Evolutionary conservation across 1,284 basidiomycete genomes (phyloP), one percentile per base, ranked within the genome.

Genomic region (Microbotryomycetes sp.): DNA sequence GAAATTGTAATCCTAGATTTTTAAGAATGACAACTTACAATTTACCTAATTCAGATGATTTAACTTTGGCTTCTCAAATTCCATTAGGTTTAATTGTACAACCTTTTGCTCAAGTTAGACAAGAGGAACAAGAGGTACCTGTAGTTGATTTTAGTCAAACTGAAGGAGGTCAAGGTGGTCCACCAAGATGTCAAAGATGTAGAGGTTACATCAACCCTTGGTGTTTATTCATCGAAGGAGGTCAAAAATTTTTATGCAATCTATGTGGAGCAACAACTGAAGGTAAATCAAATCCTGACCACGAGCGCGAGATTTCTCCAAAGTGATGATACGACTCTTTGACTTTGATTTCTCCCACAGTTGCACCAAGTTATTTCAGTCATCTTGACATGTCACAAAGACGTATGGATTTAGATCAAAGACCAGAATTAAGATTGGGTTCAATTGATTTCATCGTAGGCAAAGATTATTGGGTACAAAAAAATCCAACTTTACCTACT

Each of bases 121-220:
- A 76, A 42, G 73, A 70, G 28, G 92, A 96, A 75, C 87, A 89
- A 51, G 80, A 83, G 0, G 79, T 98, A 6, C 92, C 93, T 0
- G 71, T 92, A 4, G 84, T 97, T 7, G 76, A 76, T 62, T 80
- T 74, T 47, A 83, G 49, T 75, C n/a, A n/a, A n/a, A n/a, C n/a
- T n/a, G n/a, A n/a, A n/a, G n/a, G n/a, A n/a, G 81, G 74, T 79
- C 87, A 70, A 49, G 74, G 76, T 7, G 93, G 92, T 9, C 96
- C 94, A 16, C 84, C 89, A 15, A 82, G 96, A 42, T 98, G 96
- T 74, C 83, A 82, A 57, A 80, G 83, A 49, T 98, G 96, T 77
- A 82, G 91, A 68, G 90, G 83, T 0, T 99, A 98, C 76, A 82
- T 99, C 72, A 98, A 97, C 74, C 87, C 93, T 0, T 98, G 92